Conservation (phyloP, 352 stramenopile genomes). For the Blastocystis sp. region DNA sequence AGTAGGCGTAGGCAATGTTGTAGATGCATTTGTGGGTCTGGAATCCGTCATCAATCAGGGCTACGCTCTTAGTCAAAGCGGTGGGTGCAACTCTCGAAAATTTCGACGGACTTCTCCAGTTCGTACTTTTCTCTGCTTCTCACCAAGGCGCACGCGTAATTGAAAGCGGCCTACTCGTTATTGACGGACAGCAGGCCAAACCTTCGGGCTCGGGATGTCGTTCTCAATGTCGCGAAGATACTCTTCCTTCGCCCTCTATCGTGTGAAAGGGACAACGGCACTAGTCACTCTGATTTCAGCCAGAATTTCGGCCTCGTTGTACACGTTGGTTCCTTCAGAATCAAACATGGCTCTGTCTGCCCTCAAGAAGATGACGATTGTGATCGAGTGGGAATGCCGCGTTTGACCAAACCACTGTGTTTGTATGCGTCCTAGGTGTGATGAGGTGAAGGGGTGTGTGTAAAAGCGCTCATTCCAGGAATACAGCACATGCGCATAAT, state of each 20-base stretch:
- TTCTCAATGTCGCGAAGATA: slow-evolving; percentile 60
- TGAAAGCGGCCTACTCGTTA: slow-evolving; percentile 25
- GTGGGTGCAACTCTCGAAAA: background rate
- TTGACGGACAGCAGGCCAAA: background rate
- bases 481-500: too few relatives aligned
- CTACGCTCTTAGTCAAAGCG: background rate
- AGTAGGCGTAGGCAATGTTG: slow-evolving; percentile 45
- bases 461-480: too few relatives aligned
- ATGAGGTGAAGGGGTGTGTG: too few relatives aligned
- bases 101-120: slow-evolving; percentile 41
- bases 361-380: too few relatives aligned
- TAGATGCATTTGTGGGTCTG: slow-evolving; percentile 53
- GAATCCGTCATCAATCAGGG: slow-evolving; percentile 38
- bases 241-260: slow-evolving; percentile 33
- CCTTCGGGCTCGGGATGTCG: slow-evolving; percentile 33
- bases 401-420: too few relatives aligned
- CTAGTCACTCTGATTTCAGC: slow-evolving; percentile 6
- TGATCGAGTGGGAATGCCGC: too few relatives aligned
- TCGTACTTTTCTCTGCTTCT: slow-evolving; percentile 24
- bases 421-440: too few relatives aligned
- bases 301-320: slow-evolving; percentile 23
- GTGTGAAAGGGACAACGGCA: background rate
- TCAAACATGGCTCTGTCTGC: slow-evolving; percentile 16
- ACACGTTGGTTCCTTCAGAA: slow-evolving; percentile 36
- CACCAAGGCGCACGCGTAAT: slow-evolving; percentile 38